A percentile compares a stretch with the other conserved stretches of the same genome.
These are phyloP conservation scores for Sphagnum magellanicum DNA, from an alignment of 228 moss, liverwort and hornwort species.

Conservation along the genomic window DNA sequence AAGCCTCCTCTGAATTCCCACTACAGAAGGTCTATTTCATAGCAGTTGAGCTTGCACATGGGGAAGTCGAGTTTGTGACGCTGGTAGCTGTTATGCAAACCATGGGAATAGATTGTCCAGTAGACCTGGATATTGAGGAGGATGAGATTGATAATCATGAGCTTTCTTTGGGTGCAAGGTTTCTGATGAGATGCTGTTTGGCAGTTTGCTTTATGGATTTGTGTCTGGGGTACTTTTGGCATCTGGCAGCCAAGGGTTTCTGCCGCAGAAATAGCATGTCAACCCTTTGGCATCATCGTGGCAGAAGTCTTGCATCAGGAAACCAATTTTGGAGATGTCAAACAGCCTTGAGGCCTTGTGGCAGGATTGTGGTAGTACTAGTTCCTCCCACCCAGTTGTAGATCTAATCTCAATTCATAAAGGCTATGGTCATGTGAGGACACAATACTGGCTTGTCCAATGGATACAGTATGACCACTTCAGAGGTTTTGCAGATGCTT, in stretches of 20 bases:
- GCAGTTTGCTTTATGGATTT: constrained; percentile 14
- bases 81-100: too few relatives aligned
- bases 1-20: too few relatives aligned
- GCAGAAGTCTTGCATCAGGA: not conserved
- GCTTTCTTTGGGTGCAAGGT: constrained; percentile 10
- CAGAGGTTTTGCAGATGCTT: constrained; percentile 3
- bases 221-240: constrained; percentile 23
- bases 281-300: constrained; percentile 2
- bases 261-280: not conserved
- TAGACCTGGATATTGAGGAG: not conserved
- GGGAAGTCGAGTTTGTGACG: too few relatives aligned
- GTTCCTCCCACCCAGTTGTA: constrained; percentile 19
- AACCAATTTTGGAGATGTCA: constrained; percentile 14
- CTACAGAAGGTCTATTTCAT: too few relatives aligned
- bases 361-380: constrained; percentile 8
- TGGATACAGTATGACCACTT: too few relatives aligned
- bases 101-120: too few relatives aligned
- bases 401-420: not conserved
- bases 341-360: constrained; percentile 23
- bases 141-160: not conserved
- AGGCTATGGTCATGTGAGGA: too few relatives aligned
- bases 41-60: too few relatives aligned
- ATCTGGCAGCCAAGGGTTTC: constrained; percentile 27
- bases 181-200: constrained; percentile 15
- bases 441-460: too few relatives aligned